A percentile compares a stretch with the other conserved stretches of the same genome.
These are phyloP conservation scores for Lachancea cidri DNA, from an alignment of 805 yeast genomes.

Conservation along the genomic window DNA sequence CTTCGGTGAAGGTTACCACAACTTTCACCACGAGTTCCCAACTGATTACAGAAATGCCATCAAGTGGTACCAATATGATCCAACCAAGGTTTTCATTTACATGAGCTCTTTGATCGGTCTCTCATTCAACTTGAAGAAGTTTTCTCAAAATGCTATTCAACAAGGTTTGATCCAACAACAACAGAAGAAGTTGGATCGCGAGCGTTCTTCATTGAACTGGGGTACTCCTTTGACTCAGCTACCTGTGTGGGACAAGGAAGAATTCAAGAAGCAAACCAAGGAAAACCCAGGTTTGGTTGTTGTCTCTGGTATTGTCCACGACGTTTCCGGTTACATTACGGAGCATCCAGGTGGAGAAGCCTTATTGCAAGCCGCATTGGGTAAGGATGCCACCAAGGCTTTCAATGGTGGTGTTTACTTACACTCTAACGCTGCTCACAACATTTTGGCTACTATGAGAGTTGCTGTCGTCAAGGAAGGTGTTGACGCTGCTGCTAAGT, in stretches of 20 bases:
- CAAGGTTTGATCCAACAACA: constrained; percentile 80
- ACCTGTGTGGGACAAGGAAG: constrained; percentile 70
- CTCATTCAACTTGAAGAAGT: constrained; percentile 67
- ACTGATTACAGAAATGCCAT: constrained; percentile 83
- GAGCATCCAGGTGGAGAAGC: constrained; percentile 87
- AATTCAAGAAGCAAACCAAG: constrained; percentile 47
- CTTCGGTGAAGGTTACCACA: constrained; percentile 86
- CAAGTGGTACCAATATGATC: constrained; percentile 85
- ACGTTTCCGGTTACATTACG: constrained; percentile 58
- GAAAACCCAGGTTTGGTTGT: constrained; percentile 57
- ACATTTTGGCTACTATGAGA: constrained; percentile 75
- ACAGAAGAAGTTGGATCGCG: constrained; percentile 68
- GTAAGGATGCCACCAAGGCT: constrained; percentile 79
- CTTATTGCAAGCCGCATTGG: constrained; percentile 60
- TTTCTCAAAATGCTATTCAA: constrained; percentile 74
- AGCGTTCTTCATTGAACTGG: constrained; percentile 64
- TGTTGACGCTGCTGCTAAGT: constrained; percentile 48
- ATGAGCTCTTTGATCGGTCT: constrained; percentile 58
- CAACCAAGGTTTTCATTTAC: constrained; percentile 65
- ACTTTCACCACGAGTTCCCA: constrained; percentile 89
- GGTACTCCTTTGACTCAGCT: constrained; percentile 61
- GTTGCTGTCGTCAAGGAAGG: constrained; percentile 72
- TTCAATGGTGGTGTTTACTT: constrained; percentile 84
- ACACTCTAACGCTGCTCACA: constrained; percentile 83
- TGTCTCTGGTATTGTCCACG: constrained; percentile 75